Evolutionary conservation across 768 basidiomycete species (phyloP), one percentile per base, ranked within the genome.

Genomic region (Lactarius trivialis): DNA sequence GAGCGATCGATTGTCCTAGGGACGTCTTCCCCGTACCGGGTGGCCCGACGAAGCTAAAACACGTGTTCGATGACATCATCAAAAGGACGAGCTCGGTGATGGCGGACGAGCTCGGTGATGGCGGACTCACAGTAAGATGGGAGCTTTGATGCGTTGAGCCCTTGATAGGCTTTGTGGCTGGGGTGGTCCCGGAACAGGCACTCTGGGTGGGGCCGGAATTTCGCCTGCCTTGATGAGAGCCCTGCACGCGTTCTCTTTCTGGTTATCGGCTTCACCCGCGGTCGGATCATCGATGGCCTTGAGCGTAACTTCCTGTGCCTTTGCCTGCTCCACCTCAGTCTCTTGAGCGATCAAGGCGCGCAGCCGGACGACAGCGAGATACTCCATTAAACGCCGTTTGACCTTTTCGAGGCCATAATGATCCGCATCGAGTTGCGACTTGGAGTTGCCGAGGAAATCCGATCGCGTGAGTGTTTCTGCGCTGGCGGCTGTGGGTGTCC

Each of bases 21-120:
- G 91, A 93, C 0, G 93, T 97, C 75, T 96, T 95, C 36, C 92
- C 93, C 0, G 86, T 89, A 2, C 93, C 93, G 0, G 94, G 93
- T 11, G 94, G 93, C 11, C 93, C 94, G 36, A 92, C 89, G 58
- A 94, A 89, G 67, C 89, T 86, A 68, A 8, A 30, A 60, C 43
- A 55, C 32, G 32, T 56, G 55, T 33, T 26, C 33, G 7, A 58
- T 37, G 21, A 57, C 19, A 45, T 21, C 17, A 60, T 51, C 17
- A 24, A 52, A 36, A 63, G 39, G 11, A 60, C 15, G 15, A 61
- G 17, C n/a, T 5, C 7, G n/a, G n/a, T n/a, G n/a, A n/a, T n/a
- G n/a, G n/a, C n/a, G n/a, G n/a, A n/a, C n/a, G n/a, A n/a, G n/a
- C n/a, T n/a, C n/a, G n/a, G n/a, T 33, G 15, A 39, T 8, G 15